Evolutionary conservation across 2,329 filamentous ascomycete genomes (phyloP).

Genomic region (Colletotrichum falcatum): DNA sequence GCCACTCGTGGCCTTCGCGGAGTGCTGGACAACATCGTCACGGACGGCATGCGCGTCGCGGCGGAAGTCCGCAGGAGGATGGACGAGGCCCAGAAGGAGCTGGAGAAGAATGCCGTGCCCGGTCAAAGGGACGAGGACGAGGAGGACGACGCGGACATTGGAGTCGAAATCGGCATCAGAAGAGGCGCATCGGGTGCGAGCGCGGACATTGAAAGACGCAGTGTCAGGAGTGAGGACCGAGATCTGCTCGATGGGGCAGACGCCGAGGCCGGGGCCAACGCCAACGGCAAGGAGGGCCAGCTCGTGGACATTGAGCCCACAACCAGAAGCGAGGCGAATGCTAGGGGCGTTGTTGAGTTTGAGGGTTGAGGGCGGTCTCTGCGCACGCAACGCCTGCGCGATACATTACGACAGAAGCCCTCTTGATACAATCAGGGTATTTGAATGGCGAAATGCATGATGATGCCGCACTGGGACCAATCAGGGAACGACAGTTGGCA

Average conservation of each 20-base stretch:
- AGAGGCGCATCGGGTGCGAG: slow-evolving; percentile 53
- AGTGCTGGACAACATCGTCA: slow-evolving; percentile 97
- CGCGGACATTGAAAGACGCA: slow-evolving; percentile 71
- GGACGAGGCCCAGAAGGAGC: slow-evolving; percentile 93
- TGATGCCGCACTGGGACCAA: background rate
- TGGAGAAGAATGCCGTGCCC: slow-evolving; percentile 84
- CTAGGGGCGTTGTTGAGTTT: slow-evolving; percentile 57
- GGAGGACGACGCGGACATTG: slow-evolving; percentile 71
- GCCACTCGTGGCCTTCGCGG: slow-evolving; percentile 83
- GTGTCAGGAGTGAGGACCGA: slow-evolving; percentile 74
- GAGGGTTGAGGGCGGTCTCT: slow-evolving; percentile 49
- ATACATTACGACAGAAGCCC: background rate
- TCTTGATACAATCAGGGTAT: background rate
- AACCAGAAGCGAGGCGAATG: slow-evolving; percentile 47
- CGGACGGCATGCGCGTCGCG: slow-evolving; percentile 95
- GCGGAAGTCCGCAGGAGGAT: slow-evolving; percentile 91
- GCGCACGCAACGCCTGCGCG: background rate
- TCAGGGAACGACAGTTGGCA: slow-evolving; percentile 8
- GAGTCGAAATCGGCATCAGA: slow-evolving; percentile 57
- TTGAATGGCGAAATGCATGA: slow-evolving; percentile 1
- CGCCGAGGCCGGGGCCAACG: slow-evolving; percentile 69
- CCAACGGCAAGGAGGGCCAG: slow-evolving; percentile 49
- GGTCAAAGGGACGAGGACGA: slow-evolving; percentile 74
- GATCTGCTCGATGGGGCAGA: slow-evolving; percentile 82
- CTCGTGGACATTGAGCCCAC: slow-evolving; percentile 51